A percentile compares a stretch with the other conserved stretches of the same genome.
Evolutionary conservation across 1,284 basidiomycete species (phyloP).

Genomic region (Pseudomicrostroma phylloplanum): DNA sequence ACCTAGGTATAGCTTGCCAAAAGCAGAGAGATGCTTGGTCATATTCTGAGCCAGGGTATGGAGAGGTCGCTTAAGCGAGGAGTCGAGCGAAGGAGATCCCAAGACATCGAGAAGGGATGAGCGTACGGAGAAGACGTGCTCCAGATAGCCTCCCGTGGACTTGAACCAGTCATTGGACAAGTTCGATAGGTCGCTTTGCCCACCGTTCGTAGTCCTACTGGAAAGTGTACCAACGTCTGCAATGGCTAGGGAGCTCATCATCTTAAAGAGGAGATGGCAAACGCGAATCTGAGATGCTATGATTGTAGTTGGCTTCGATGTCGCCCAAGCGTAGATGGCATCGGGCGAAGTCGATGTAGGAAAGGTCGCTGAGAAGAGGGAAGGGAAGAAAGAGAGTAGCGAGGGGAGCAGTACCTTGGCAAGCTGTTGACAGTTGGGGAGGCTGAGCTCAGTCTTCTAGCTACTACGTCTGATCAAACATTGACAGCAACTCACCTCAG

Average conservation of each 20-base stretch:
- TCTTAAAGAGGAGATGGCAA: slow-evolving; percentile 41
- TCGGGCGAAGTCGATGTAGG: slow-evolving; percentile 11
- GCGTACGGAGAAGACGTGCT: slow-evolving; percentile 2
- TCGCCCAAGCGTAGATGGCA: slow-evolving; percentile 30
- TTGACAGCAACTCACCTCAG: slow-evolving; percentile 32
- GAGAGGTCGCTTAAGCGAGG: slow-evolving; percentile 12
- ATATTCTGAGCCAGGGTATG: slow-evolving; percentile 22
- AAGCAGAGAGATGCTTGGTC: slow-evolving; percentile 41
- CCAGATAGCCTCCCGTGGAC: neutral
- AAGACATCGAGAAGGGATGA: slow-evolving; percentile 6
- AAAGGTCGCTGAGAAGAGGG: slow-evolving; percentile 41
- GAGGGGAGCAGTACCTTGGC: slow-evolving; percentile 29
- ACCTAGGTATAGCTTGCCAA: slow-evolving; percentile 45
- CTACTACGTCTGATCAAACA: neutral
- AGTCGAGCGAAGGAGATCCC: slow-evolving; percentile 13
- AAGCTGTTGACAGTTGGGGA: slow-evolving; percentile 9
- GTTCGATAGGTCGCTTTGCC: slow-evolving; percentile 13
- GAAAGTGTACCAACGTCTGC: slow-evolving; percentile 44
- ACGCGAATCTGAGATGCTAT: slow-evolving; percentile 31
- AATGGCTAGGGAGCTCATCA: slow-evolving; percentile 35
- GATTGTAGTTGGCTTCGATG: slow-evolving; percentile 9
- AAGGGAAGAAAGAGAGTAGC: slow-evolving; percentile 40
- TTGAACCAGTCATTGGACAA: slow-evolving; percentile 10
- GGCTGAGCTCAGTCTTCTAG: neutral
- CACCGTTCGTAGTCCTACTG: slow-evolving; percentile 17